Base-by-base conservation (phyloP, 768 basidiomycete species). In the Butyriboletus loyo region DNA sequence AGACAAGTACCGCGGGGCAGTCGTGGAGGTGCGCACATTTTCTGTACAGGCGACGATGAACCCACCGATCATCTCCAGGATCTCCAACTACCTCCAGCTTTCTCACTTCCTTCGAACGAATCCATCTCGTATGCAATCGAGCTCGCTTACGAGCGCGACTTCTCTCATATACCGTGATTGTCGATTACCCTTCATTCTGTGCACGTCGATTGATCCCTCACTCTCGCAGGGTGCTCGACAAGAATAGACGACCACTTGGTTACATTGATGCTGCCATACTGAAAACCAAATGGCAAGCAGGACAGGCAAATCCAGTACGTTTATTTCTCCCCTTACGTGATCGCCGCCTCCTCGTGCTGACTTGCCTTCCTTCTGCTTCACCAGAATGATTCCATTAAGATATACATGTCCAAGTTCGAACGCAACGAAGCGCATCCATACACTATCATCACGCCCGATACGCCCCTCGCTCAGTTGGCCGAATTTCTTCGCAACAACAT, bases 131-230 rank as follows among this genome's bases (percentile, higher is more conserved):
- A 80, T 22, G 93, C 90, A 1, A 82, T 96, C 27, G 91, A 92
- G 60, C 79, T 88, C 24, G 94, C 93, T 0, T 96, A 94, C 61
- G 94, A 97, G 58, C 84, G 92, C 31, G 94, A 97, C 66, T 97
- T 95, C 71, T 92, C 92, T 17, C 86, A 95, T 61, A 86, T 96
- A 55, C 94, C 94, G 94, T 95, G 61, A 62, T 73, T 71, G 19
- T 35, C 5, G 61, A 62, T 73, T 71, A 21, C 32, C 5, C 44
- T 37, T 15, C 32, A 5, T 28, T 42, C 36, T 37, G 49, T 15
- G 34, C 37, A 19, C 42, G 13, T 13, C 36, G n/a, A 30, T 50
- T 7, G 30, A 35, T 39, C 19, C 30, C n/a, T 3, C 49, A 40
- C 40, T 37, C 38, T 31, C 5, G 13, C 45, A 96, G 92, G 2